Percentiles rank a stretch among this genome's conserved stretches.
phyloP scores from a whole-genome alignment of 2,329 filamentous ascomycete species.

The Shiraia sp. region DNA sequence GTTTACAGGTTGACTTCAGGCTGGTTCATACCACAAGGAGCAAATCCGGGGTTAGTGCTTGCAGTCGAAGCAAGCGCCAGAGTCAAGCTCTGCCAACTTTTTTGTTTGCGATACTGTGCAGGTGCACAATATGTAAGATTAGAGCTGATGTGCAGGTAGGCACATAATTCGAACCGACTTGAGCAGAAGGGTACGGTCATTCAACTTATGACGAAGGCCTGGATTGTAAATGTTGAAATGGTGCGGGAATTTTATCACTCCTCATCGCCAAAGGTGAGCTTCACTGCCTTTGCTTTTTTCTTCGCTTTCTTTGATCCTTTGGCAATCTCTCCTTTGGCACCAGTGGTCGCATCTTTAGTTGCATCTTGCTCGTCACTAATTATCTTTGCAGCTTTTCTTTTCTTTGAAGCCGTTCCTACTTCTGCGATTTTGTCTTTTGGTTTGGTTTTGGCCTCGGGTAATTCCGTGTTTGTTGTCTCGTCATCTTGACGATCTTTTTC shows the following conservation, averaged over 20 bases:
- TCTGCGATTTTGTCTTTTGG: conserved; percentile 38
- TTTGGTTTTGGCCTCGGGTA: conserved; percentile 9
- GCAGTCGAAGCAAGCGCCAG: no score
- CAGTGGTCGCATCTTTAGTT: conserved; percentile 11
- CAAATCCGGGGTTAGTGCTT: no score
- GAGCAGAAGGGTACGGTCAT: background rate
- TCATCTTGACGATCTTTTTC: conserved; percentile 9
- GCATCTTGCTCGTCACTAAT: conserved; percentile 36
- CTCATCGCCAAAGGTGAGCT: conserved; percentile 44
- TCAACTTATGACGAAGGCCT: no score
- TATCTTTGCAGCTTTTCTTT: conserved; percentile 44
- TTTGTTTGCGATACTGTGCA: no score
- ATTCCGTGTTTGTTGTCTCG: conserved; percentile 5
- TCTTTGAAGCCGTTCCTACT: conserved; percentile 39
- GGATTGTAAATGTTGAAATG: no score
- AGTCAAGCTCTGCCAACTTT: no score
- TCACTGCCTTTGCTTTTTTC: conserved; percentile 43
- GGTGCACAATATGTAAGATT: no score
- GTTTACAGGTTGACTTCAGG: no score
- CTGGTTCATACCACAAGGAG: no score
- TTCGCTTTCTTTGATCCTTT: conserved; percentile 38
- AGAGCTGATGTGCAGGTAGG: no score
- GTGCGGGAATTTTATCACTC: conserved; percentile 19
- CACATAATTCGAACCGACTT: no score
- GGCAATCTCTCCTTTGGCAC: conserved; percentile 8